These are phyloP conservation scores for Phellinidium pouzarii DNA, from an alignment of 1,284 basidiomycete genomes.

Conservation along the genomic window DNA sequence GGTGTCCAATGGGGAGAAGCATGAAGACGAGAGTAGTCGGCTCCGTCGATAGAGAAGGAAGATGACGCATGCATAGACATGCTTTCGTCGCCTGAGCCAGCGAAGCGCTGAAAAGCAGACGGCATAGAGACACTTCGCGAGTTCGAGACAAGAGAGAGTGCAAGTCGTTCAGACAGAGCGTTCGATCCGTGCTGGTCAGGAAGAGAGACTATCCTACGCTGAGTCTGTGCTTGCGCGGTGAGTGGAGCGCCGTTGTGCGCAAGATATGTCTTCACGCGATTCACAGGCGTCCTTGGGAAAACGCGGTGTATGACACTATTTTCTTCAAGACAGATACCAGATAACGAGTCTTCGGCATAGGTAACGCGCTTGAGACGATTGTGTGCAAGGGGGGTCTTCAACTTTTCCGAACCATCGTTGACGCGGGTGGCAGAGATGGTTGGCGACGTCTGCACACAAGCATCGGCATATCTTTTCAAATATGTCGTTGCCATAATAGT, in stretches of 20 bases:
- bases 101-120: slow-evolving; percentile 5
- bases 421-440: slow-evolving; percentile 9
- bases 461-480: slow-evolving; percentile 13
- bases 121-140: slow-evolving; percentile 18
- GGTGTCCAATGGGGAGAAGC: background rate
- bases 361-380: slow-evolving; percentile 1
- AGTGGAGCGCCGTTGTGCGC: slow-evolving; percentile 1
- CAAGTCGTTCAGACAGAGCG: background rate
- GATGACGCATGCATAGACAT: background rate
- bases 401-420: background rate
- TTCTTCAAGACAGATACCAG: background rate
- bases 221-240: background rate
- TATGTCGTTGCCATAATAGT: background rate
- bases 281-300: slow-evolving; percentile 9
- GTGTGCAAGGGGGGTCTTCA: background rate
- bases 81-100: slow-evolving; percentile 2
- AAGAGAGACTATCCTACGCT: slow-evolving; percentile 14
- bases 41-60: slow-evolving; percentile 14
- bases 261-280: slow-evolving; percentile 3
- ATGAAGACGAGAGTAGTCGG: slow-evolving; percentile 1
- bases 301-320: background rate
- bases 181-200: slow-evolving; percentile 5
- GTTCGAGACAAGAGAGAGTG: background rate
- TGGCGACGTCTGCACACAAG: slow-evolving; percentile 17
- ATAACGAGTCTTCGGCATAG: slow-evolving; percentile 1